Conservation (phyloP, 2,329 filamentous ascomycete genomes). For the Diplodia mutila region DNA sequence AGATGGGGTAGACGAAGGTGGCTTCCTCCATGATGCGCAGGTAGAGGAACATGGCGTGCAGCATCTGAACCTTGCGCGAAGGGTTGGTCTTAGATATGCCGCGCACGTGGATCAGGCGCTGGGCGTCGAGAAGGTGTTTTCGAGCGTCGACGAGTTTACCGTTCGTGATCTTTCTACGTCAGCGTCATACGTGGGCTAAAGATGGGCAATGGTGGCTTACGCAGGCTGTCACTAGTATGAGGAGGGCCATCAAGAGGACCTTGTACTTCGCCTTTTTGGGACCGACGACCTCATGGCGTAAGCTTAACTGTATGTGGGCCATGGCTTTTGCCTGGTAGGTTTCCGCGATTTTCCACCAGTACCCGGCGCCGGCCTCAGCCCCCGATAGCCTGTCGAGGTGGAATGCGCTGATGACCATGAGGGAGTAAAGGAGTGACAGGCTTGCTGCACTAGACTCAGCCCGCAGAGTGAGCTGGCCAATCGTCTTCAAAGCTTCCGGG, state of each 20-base stretch:
- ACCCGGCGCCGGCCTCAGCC: background rate
- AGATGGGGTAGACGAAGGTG: slow-evolving; percentile 15
- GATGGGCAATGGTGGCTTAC: background rate
- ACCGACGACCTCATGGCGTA: background rate
- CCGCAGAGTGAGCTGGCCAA: slow-evolving; percentile 8
- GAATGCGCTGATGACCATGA: slow-evolving; percentile 13
- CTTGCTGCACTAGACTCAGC: background rate
- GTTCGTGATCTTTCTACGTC: background rate
- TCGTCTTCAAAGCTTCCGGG: background rate
- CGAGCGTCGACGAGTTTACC: slow-evolving; percentile 11
- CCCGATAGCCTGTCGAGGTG: slow-evolving; percentile 7
- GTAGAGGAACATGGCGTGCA: slow-evolving; percentile 12
- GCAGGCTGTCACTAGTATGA: slow-evolving; percentile 4
- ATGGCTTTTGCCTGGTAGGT: slow-evolving; percentile 9
- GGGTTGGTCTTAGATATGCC: background rate
- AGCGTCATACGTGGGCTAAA: background rate
- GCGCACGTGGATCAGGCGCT: background rate
- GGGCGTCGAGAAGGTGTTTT: slow-evolving; percentile 4
- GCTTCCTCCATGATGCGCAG: slow-evolving; percentile 9
- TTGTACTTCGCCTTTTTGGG: slow-evolving; percentile 4
- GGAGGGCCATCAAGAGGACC: background rate
- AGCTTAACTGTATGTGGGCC: background rate
- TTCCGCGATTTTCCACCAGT: slow-evolving; percentile 7
- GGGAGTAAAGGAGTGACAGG: background rate
- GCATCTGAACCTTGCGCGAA: slow-evolving; percentile 16